These are phyloP conservation scores for Ustilago trichophora DNA, from an alignment of 1,284 basidiomycete species.

Conservation along the genomic window DNA sequence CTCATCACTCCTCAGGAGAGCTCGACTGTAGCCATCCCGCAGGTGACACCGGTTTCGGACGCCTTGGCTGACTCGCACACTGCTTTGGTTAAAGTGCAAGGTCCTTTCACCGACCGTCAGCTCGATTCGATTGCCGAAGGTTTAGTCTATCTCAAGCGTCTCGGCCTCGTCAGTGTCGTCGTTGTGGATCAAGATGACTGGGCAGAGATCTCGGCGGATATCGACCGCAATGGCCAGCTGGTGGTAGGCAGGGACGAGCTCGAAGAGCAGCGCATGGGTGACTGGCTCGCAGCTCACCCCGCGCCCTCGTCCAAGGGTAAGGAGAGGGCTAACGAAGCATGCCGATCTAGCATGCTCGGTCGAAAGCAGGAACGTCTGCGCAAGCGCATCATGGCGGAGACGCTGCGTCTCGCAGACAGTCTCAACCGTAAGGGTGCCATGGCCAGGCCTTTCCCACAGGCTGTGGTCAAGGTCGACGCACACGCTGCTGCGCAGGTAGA, in stretches of 20 bases:
- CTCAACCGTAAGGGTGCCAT: slow-evolving; percentile 85
- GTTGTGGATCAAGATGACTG: slow-evolving; percentile 90
- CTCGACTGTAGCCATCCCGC: slow-evolving; percentile 53
- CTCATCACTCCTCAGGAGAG: slow-evolving; percentile 65
- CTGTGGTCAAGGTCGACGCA: slow-evolving; percentile 54
- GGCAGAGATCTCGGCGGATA: slow-evolving; percentile 66
- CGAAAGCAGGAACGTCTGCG: slow-evolving; percentile 64
- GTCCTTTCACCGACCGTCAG: slow-evolving; percentile 94
- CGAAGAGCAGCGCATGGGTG: slow-evolving; percentile 43
- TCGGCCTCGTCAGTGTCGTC: slow-evolving; percentile 92
- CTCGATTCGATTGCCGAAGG: slow-evolving; percentile 92
- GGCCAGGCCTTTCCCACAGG: slow-evolving; percentile 77
- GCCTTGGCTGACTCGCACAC: slow-evolving; percentile 71
- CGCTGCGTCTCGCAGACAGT: slow-evolving; percentile 74
- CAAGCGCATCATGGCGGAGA: slow-evolving; percentile 78
- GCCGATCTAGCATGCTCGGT: slow-evolving; percentile 22
- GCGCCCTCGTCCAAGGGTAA: slow-evolving; percentile 29
- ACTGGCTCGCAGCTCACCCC: slow-evolving; percentile 50
- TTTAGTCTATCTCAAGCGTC: slow-evolving; percentile 91
- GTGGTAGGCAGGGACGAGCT: slow-evolving; percentile 45
- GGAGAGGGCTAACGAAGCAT: slow-evolving; percentile 4
- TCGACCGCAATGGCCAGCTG: slow-evolving; percentile 40
- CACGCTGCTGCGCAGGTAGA: slow-evolving; percentile 32
- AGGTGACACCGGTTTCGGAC: slow-evolving; percentile 33
- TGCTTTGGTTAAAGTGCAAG: slow-evolving; percentile 95